A percentile compares a stretch with the other conserved stretches of the same genome.
phyloP scores from a whole-genome alignment of 2,329 filamentous ascomycete species.

The Fusarium chaquense region DNA sequence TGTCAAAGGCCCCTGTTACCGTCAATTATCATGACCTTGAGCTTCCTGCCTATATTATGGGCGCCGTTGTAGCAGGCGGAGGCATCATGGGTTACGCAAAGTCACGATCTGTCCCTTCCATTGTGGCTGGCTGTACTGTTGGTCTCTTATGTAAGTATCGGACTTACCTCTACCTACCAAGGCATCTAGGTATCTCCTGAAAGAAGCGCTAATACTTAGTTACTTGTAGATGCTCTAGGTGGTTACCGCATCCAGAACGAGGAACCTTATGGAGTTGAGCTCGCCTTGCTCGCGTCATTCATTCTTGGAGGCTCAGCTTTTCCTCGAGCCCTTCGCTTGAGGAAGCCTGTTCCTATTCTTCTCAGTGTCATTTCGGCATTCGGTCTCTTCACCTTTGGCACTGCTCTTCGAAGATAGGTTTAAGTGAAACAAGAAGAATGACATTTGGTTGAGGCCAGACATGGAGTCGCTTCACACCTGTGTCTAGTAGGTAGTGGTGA shows the following conservation, averaged over 20 bases:
- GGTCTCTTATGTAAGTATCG: slow-evolving; percentile 71
- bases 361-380: slow-evolving; percentile 83
- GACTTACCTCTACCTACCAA: not conserved
- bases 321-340: slow-evolving; percentile 83
- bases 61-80: slow-evolving; percentile 84
- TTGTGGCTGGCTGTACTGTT: slow-evolving; percentile 86
- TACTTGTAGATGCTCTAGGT: slow-evolving; percentile 74
- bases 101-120: slow-evolving; percentile 87
- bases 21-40: slow-evolving; percentile 47
- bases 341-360: slow-evolving; percentile 85
- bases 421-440: not conserved
- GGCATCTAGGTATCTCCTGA: not conserved
- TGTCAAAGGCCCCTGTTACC: slow-evolving; percentile 15
- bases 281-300: slow-evolving; percentile 88
- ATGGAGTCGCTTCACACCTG: not conserved
- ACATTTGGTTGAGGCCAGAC: not conserved
- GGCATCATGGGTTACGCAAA: slow-evolving; percentile 88
- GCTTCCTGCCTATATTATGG: slow-evolving; percentile 81
- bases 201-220: not conserved
- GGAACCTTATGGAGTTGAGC: slow-evolving; percentile 85
- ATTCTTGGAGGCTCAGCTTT: slow-evolving; percentile 86
- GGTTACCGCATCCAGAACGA: slow-evolving; percentile 82
- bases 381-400: slow-evolving; percentile 83
- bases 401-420: slow-evolving; percentile 66
- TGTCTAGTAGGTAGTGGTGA: not conserved